Base-by-base conservation (phyloP, 2,329 filamentous ascomycete species). In the Fusarium subtropicale region DNA sequence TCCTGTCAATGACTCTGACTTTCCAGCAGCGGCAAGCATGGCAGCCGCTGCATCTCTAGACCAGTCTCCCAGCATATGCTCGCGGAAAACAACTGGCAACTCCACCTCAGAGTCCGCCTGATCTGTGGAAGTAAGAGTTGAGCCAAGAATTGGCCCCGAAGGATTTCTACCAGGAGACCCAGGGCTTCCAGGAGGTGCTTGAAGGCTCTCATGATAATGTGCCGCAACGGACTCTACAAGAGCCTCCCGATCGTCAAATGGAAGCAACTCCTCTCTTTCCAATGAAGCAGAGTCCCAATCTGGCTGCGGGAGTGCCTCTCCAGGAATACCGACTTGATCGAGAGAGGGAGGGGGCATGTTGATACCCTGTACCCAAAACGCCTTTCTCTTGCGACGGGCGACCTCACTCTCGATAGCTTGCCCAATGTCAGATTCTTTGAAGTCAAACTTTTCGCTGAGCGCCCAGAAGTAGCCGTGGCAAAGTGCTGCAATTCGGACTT, bases 381-480 rank as follows among this genome's bases (percentile, higher is more conserved):
- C 86, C 75, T 92, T 90, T 72, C 85, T 89, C 75, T 90, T 90
- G 39, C 95, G 87, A 52, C 92, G 87, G 13, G 87, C 84, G 60
- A 97, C 91, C 77, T 97, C 94, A 60, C 88, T 89, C 56, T 91
- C 87, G 34, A 97, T 89, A 10, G 89, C 88, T 54, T 86, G 85
- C 10, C 93, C 94, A 20, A 92, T 85, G 0, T 85, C 83, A 0
- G 91, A 90, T 9, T 84, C 84, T 56, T 94, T 91, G 65, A 97
- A 90, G 46, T 92, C 87, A 66, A 97, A 94, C 57, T 88, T 90
- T 61, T 94, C 90, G 7, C 87, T 89, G 64, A 97, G 77, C 1
- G 88, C 87, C 91, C 92, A 95, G 61, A 97, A 89, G 78, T 97
- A 97, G 11, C 93, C 94, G 75, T 97, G 92, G 52, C 95, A 92